Evolutionary conservation across 345 rosid genomes (phyloP).

Genomic region (Populus pruinosa): DNA sequence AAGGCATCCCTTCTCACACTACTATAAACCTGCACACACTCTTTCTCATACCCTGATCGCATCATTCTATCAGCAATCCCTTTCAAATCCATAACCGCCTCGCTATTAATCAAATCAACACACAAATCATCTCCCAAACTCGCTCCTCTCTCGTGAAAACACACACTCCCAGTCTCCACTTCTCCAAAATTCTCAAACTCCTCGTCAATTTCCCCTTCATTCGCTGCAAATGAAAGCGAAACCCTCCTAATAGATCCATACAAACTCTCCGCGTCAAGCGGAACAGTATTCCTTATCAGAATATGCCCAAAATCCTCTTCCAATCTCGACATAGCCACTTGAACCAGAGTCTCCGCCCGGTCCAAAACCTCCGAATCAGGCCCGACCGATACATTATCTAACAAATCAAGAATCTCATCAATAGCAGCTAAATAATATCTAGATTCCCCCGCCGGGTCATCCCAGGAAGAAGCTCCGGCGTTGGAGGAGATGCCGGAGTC

Average conservation of each 20-base stretch:
- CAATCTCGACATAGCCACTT: constrained; percentile 84
- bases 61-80: constrained; percentile 90
- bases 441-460: constrained; percentile 68
- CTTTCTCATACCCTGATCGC: constrained; percentile 84
- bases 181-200: constrained; percentile 73
- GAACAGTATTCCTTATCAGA: constrained; percentile 70
- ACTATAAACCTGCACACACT: constrained; percentile 86
- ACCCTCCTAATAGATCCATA: constrained; percentile 81
- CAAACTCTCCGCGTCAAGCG: constrained; percentile 70
- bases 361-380: constrained; percentile 49
- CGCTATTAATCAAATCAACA: constrained; percentile 72
- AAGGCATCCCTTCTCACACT: constrained; percentile 72
- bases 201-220: constrained; percentile 65
- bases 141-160: constrained; percentile 80
- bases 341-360: constrained; percentile 82
- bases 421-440: constrained; percentile 65
- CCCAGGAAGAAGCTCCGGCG: constrained; percentile 37
- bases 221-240: constrained; percentile 49
- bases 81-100: constrained; percentile 57
- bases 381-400: constrained; percentile 46
- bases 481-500: constrained; percentile 24
- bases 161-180: constrained; percentile 49
- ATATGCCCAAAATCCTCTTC: constrained; percentile 90
- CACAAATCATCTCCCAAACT: constrained; percentile 74
- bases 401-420: constrained; percentile 63